phyloP scores from a whole-genome alignment of 345 rosid genomes.

The Hypericum perforatum region DNA sequence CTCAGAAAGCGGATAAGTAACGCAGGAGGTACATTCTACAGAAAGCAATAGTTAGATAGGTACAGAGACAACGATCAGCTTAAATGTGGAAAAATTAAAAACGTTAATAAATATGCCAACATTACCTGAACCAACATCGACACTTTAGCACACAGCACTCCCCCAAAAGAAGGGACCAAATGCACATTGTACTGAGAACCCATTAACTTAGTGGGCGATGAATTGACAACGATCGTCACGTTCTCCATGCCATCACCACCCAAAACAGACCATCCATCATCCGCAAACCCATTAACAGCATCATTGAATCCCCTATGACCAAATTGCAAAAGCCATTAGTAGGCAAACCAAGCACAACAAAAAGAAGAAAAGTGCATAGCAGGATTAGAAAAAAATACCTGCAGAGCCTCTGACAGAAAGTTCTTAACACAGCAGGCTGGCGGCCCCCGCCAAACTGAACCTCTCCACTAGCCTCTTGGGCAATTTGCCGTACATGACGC shows the following conservation, averaged over 20 bases:
- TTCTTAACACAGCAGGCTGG: slow-evolving; percentile 89
- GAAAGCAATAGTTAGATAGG: neutral
- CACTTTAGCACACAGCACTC: slow-evolving; percentile 92
- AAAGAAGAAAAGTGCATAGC: too few relatives aligned
- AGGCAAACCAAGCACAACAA: too few relatives aligned
- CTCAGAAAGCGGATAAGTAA: slow-evolving; percentile 82
- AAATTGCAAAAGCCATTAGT: slow-evolving; percentile 9
- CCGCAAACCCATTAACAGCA: slow-evolving; percentile 84
- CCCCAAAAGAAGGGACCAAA: slow-evolving; percentile 65
- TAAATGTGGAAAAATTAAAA: neutral
- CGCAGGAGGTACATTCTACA: slow-evolving; percentile 87
- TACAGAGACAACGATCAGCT: neutral
- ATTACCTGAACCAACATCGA: slow-evolving; percentile 90
- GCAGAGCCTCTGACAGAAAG: slow-evolving; percentile 82
- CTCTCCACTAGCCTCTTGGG: slow-evolving; percentile 91
- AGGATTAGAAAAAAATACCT: slow-evolving; percentile 29
- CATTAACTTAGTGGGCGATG: slow-evolving; percentile 59
- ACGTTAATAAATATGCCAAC: neutral
- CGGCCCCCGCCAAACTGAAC: slow-evolving; percentile 89
- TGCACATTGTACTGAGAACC: slow-evolving; percentile 58
- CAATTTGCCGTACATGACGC: slow-evolving; percentile 74
- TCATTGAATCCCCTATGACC: slow-evolving; percentile 82
- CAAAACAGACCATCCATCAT: slow-evolving; percentile 91
- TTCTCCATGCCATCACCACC: slow-evolving; percentile 78
- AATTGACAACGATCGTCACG: slow-evolving; percentile 65